Percentiles rank a stretch among this genome's conserved stretches.
These are phyloP conservation scores for Penicillium freii DNA, from an alignment of 2,329 filamentous ascomycete species.

Conservation along the genomic window DNA sequence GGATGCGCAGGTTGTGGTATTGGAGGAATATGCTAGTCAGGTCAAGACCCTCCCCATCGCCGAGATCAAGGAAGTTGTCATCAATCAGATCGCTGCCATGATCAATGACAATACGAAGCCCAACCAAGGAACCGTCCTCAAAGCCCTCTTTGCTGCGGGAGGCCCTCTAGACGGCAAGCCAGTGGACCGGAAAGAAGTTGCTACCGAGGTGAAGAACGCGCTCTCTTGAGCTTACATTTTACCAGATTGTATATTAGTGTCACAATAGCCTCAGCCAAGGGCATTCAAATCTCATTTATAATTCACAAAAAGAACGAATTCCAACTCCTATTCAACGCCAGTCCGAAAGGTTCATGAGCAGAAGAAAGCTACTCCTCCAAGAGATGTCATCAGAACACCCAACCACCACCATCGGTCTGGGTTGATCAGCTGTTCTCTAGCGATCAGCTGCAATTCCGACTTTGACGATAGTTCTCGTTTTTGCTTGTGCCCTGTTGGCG, in stretches of 20 bases:
- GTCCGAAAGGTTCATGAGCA: slow-evolving; percentile 25
- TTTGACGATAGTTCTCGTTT: slow-evolving; percentile 17
- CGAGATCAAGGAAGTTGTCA: slow-evolving; percentile 41
- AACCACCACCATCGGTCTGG: slow-evolving; percentile 50
- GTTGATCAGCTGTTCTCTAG: slow-evolving; percentile 36
- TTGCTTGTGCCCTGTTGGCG: slow-evolving; percentile 39
- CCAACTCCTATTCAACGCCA: background rate
- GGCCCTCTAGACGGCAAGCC: slow-evolving; percentile 47
- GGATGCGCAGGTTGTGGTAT: slow-evolving; percentile 43
- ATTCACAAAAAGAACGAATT: slow-evolving; percentile 4
- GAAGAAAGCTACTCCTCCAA: slow-evolving; percentile 43
- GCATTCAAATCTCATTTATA: slow-evolving; percentile 3
- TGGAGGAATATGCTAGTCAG: slow-evolving; percentile 46
- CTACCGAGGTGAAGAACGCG: slow-evolving; percentile 40
- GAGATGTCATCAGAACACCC: slow-evolving; percentile 47
- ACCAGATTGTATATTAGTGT: slow-evolving; percentile 23
- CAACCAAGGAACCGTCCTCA: slow-evolving; percentile 42
- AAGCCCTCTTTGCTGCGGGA: slow-evolving; percentile 41
- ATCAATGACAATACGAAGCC: slow-evolving; percentile 37
- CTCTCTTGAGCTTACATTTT: slow-evolving; percentile 24
- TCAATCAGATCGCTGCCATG: slow-evolving; percentile 36
- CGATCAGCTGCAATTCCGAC: slow-evolving; percentile 23
- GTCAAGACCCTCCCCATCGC: slow-evolving; percentile 43
- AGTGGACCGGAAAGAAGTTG: slow-evolving; percentile 43
- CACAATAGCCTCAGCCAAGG: slow-evolving; percentile 17